Percentiles rank a stretch among this genome's conserved stretches.
Conservation (phyloP, 176 grass and related monocot species). For the Aegilops speltoides region DNA sequence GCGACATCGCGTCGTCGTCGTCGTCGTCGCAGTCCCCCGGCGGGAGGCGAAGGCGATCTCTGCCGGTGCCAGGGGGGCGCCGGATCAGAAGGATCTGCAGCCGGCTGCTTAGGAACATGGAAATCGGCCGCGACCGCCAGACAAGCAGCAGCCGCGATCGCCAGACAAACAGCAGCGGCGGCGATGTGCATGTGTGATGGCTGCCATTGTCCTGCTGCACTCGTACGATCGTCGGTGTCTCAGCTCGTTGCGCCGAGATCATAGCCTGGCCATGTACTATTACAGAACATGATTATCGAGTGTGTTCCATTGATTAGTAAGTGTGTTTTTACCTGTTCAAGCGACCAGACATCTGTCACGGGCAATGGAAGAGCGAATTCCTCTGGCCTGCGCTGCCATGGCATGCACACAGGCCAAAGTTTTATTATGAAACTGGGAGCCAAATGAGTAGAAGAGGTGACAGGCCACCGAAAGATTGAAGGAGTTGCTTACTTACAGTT, state of each 20-base stretch:
- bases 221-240: neutral
- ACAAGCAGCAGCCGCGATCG: neutral
- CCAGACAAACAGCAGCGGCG: neutral
- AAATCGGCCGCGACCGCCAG: neutral
- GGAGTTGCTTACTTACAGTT: neutral
- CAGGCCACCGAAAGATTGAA: neutral
- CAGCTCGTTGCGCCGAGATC: neutral
- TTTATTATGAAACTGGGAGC: neutral
- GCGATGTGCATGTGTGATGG: neutral
- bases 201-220: neutral
- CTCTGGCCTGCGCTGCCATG: too few species aligned
- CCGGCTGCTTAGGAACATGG: neutral
- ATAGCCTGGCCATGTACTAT: neutral
- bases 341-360: too few species aligned
- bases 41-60: neutral
- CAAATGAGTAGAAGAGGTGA: neutral
- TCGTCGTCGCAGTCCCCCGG: neutral
- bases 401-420: too few species aligned
- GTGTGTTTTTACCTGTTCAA: too few species aligned
- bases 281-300: neutral
- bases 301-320: neutral
- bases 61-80: neutral
- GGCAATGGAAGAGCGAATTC: too few species aligned
- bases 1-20: neutral
- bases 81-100: slow-evolving; percentile 19